Percentiles rank a stretch among this genome's conserved stretches.
Conservation (phyloP, 148 eudicot species). For the Talinum fruticosum region DNA sequence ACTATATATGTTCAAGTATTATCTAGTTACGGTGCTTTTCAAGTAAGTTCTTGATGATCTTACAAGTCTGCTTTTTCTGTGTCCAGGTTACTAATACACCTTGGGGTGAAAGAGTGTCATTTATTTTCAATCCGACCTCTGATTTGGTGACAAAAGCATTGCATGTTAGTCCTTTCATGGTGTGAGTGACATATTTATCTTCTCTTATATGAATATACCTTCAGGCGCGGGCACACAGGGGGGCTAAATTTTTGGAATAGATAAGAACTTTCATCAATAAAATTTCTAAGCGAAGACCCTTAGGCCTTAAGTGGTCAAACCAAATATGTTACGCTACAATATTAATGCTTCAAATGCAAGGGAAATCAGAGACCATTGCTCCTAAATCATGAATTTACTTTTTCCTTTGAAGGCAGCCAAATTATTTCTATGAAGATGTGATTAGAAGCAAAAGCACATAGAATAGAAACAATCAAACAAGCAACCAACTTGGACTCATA, state of each 20-base stretch:
- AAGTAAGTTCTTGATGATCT: background rate
- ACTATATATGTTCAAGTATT: no score
- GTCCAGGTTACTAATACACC: constrained; percentile 94
- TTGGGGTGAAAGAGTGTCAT: constrained; percentile 90
- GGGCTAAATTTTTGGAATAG: no score
- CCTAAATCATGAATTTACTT: background rate
- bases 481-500: background rate
- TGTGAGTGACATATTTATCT: constrained; percentile 30
- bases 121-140: constrained; percentile 62
- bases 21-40: background rate
- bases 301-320: background rate
- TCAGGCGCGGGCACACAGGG: no score
- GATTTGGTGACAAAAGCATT: constrained; percentile 78
- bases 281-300: background rate
- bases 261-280: no score
- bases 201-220: background rate
- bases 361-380: background rate
- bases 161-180: constrained; percentile 99
- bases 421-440: background rate
- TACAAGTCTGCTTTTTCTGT: constrained; percentile 11
- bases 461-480: no score
- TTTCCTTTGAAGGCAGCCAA: background rate
- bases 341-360: background rate
- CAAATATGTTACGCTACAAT: background rate
- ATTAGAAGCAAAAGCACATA: background rate